Evolutionary conservation across 345 rosid genomes (phyloP).

Genomic region (Barbarea vulgaris): DNA sequence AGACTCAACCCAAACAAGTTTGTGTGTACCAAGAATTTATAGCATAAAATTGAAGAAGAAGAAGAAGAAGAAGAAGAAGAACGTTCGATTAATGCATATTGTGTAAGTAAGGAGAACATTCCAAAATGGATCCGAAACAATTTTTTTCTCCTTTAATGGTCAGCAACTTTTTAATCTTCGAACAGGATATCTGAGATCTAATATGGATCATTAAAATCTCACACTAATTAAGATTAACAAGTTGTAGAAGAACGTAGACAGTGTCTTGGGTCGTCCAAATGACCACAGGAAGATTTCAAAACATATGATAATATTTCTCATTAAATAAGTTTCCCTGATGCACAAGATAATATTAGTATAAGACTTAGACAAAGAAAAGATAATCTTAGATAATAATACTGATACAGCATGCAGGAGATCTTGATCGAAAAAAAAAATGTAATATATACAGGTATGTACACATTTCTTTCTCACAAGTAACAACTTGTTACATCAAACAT

Average conservation of each 20-base stretch:
- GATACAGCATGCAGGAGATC: not conserved
- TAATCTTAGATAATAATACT: not conserved
- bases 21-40: no score
- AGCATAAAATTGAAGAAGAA: no score
- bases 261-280: not conserved
- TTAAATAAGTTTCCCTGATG: not conserved
- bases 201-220: not conserved
- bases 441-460: not conserved
- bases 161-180: not conserved
- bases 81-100: no score
- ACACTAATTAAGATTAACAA: not conserved
- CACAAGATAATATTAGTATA: slow-evolving; percentile 2
- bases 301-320: not conserved
- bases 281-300: slow-evolving; percentile 1
- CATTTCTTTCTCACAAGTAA: not conserved
- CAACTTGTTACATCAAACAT: not conserved
- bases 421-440: not conserved
- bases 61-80: no score
- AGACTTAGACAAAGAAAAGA: not conserved
- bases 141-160: not conserved
- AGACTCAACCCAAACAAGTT: not conserved
- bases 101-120: no score
- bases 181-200: not conserved
- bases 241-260: not conserved
- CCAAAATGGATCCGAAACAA: no score